Base-by-base conservation (phyloP, 2,329 filamentous ascomycete genomes). In the Fusarium compactum region DNA sequence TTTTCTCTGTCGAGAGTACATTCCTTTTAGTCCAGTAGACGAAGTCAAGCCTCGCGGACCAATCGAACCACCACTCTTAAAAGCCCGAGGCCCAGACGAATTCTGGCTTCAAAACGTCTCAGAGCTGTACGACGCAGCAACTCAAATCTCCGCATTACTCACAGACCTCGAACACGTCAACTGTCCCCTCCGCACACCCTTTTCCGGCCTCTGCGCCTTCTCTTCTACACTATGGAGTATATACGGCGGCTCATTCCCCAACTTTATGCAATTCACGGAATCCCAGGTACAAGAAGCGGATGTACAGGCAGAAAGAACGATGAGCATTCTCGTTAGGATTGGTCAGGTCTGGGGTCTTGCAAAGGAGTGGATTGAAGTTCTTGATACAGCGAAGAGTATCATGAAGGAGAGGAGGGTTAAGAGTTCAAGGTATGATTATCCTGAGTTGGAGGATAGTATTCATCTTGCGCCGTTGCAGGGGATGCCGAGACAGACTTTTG, bases 361-460 rank as follows among this genome's bases (percentile, higher is more conserved):
- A 2, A 61, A 74, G 3, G 74, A 75, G n/a, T 76, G 74, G 74
- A 67, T 76, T 15, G 65, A 71, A 12, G 72, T 76, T 22, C 44
- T 73, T 0, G 54, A 76, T 7, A 76, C 74, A 1, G 72, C 70
- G 0, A 70, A 70, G 51, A 61, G 64, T 14, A 29, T 76, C 0
- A 76, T 75, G 27, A 56, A 67, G 7, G 57, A 60, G 38, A 2
- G 68, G 24, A 4, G 60, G 16, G 58, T 71, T 6, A 72, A 66
- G 41, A 61, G 55, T 2, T 76, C 74, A 6, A 61, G 74, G 9
- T 74, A 76, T 9, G 72, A 76, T n/a, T 74, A 76, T 25, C 74
- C 67, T 0, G 74, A 76, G 18, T 34, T 76, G 2, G 74, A 76
- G 10, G 74, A 76, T 7, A 69, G 65, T 3, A 76, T 76, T 3